A percentile compares a stretch with the other conserved stretches of the same genome.
These are phyloP conservation scores for Rhizopogon roseolus DNA, from an alignment of 768 basidiomycete species.

Conservation along the genomic window DNA sequence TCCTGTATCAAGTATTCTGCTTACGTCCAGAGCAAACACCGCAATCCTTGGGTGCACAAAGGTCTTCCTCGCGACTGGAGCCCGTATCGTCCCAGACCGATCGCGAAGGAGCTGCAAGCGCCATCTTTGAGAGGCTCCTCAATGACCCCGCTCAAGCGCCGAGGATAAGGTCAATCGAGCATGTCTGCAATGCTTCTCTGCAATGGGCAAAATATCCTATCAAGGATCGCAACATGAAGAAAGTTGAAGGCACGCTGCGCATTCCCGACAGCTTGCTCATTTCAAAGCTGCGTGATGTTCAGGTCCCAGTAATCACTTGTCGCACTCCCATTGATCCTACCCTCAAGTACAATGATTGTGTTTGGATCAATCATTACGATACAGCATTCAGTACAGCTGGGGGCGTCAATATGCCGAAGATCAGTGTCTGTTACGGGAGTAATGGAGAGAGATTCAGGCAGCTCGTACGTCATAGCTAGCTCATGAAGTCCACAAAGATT, in stretches of 20 bases:
- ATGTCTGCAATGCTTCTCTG: constrained; percentile 59
- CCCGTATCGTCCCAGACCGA: constrained; percentile 45
- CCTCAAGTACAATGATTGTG: constrained; percentile 60
- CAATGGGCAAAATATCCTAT: constrained; percentile 69
- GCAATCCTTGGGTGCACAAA: constrained; percentile 22
- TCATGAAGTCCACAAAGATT: background rate
- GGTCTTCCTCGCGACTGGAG: constrained; percentile 43
- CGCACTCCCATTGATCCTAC: constrained; percentile 67
- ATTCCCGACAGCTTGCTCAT: constrained; percentile 47
- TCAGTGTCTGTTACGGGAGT: constrained; percentile 62
- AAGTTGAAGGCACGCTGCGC: constrained; percentile 20
- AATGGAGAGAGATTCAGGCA: constrained; percentile 70
- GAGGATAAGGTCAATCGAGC: constrained; percentile 50
- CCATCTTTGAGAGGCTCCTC: constrained; percentile 53
- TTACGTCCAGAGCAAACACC: constrained; percentile 39
- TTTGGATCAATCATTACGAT: constrained; percentile 66
- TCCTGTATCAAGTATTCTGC: constrained; percentile 84
- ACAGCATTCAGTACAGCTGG: constrained; percentile 59
- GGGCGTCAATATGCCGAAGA: constrained; percentile 82
- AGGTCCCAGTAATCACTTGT: constrained; percentile 82
- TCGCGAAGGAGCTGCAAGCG: constrained; percentile 59
- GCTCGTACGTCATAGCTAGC: constrained; percentile 48
- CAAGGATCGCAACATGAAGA: constrained; percentile 25
- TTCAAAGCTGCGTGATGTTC: constrained; percentile 43
- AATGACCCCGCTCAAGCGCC: constrained; percentile 32